Evolutionary conservation across 352 stramenopile species (phyloP), one percentile per base, ranked within the genome.

Genomic region (Phytophthora europaea): DNA sequence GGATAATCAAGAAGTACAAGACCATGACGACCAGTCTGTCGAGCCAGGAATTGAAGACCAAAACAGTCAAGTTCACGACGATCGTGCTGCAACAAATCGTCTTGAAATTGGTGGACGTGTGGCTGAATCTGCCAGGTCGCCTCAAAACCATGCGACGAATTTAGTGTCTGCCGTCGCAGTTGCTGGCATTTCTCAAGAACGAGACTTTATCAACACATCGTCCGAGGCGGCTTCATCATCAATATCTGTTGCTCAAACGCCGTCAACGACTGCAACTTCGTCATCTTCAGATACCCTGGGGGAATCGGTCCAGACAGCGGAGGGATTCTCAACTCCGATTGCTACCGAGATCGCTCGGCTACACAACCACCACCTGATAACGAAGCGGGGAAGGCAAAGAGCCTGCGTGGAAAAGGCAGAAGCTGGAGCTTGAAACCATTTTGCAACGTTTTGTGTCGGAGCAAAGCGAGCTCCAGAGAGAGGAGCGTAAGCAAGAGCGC

Each of bases 321-420:
- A 54, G 47, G n/a, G 20, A 10, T 54, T 28, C 4, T 47, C 13
- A 58, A n/a, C 20, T 20, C 31, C 10, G 13, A 12, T 8, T 64
- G 23, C 20, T 52, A 28, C 7, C 31, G 6, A 8, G 47, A 20
- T 23, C 20, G 8, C n/a, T 22, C 40, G 23, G 6, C 18, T 28
- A 12, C 23, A 6, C 33, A 33, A 18, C 18, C 48, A 58, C 4
- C 10, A 58, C 12, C 33, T 20, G 22, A 20, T 28, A 15, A 10
- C 10, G 51, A 68, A 59, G 4, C 12, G 5, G 20, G 13, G 60
- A 59, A 36, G 7, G 23, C 15, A 2, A 20, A 3, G 66, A 68
- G 23, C 60, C 48, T 31, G 20, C 61, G 6, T 61, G 59, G 23
- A 78, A 78, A 61, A 63, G 58, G 28, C 71, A 75, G 36, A 68